phyloP scores from a whole-genome alignment of 805 yeast species.

The Schwanniomyces yamadae region DNA sequence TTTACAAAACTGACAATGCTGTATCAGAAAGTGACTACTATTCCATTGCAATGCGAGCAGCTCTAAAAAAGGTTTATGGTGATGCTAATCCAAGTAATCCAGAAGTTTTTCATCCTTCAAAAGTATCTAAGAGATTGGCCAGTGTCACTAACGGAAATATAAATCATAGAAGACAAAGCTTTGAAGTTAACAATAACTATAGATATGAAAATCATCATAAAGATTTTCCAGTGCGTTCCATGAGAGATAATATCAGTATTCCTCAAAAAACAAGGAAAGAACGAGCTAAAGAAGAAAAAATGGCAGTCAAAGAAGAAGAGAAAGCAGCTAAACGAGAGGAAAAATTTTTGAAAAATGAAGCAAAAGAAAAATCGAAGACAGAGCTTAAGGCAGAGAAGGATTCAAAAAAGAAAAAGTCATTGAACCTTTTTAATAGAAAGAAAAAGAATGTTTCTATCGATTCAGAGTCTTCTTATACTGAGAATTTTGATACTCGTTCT shows the following conservation, averaged over 20 bases:
- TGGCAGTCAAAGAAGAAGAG: slow-evolving; percentile 6
- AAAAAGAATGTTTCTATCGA: too few species aligned
- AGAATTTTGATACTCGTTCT: too few species aligned
- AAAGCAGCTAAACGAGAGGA: slow-evolving; percentile 2
- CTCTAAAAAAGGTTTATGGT: slow-evolving; percentile 57
- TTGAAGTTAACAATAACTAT: slow-evolving; percentile 19
- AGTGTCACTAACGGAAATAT: slow-evolving; percentile 5
- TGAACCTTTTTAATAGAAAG: slow-evolving; percentile 2
- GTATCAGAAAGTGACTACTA: slow-evolving; percentile 52
- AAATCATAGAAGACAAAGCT: slow-evolving; percentile 3
- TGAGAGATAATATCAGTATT: slow-evolving; percentile 19
- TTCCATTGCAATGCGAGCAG: slow-evolving; percentile 53
- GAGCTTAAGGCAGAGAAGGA: neutral
- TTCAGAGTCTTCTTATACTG: too few species aligned
- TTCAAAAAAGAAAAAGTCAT: neutral
- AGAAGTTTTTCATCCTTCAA: slow-evolving; percentile 1
- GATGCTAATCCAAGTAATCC: slow-evolving; percentile 13
- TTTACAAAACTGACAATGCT: slow-evolving; percentile 9
- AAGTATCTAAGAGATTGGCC: neutral
- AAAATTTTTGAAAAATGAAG: slow-evolving; percentile 1
- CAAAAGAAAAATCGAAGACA: slow-evolving; percentile 1
- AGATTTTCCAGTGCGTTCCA: slow-evolving; percentile 31
- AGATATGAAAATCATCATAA: slow-evolving; percentile 31
- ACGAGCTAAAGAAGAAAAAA: slow-evolving; percentile 24
- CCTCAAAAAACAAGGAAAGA: slow-evolving; percentile 18